Conservation (phyloP, 306 rosid species). For the Casuarina cunninghamiana region DNA sequence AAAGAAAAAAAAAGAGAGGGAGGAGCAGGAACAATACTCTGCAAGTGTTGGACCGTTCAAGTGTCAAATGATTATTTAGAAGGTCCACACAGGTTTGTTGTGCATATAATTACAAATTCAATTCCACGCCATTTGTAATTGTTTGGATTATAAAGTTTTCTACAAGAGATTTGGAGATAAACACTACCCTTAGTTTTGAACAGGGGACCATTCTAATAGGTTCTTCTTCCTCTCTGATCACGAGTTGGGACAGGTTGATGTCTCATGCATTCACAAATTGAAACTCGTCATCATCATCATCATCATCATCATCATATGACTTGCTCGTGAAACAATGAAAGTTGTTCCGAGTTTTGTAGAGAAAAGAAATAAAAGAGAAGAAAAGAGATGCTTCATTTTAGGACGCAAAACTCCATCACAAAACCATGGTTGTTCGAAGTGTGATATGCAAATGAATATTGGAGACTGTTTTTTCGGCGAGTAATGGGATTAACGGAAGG, state of each 20-base stretch:
- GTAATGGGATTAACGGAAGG: background rate
- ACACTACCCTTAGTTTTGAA: background rate
- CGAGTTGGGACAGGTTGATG: background rate
- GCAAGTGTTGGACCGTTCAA: background rate
- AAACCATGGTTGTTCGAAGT: background rate
- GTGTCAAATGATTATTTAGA: background rate
- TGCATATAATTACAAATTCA: background rate
- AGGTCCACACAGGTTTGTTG: background rate
- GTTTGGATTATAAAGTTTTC: background rate
- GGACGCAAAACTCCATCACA: background rate
- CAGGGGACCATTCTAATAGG: background rate
- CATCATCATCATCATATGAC: background rate
- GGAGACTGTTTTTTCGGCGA: background rate
- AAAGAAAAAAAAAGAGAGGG: background rate
- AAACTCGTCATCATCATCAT: background rate
- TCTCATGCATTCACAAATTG: too few species aligned
- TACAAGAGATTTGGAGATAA: background rate
- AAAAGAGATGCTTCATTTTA: background rate
- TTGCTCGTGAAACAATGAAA: background rate
- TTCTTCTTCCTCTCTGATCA: background rate
- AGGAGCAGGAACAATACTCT: background rate
- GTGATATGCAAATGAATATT: conserved; percentile 3
- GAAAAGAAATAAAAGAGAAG: background rate
- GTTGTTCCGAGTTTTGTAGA: background rate
- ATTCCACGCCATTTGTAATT: background rate